Evolutionary conservation across 2,329 filamentous ascomycete species (phyloP), one percentile per base, ranked within the genome.

Genomic region (Fusarium caatingaense): DNA sequence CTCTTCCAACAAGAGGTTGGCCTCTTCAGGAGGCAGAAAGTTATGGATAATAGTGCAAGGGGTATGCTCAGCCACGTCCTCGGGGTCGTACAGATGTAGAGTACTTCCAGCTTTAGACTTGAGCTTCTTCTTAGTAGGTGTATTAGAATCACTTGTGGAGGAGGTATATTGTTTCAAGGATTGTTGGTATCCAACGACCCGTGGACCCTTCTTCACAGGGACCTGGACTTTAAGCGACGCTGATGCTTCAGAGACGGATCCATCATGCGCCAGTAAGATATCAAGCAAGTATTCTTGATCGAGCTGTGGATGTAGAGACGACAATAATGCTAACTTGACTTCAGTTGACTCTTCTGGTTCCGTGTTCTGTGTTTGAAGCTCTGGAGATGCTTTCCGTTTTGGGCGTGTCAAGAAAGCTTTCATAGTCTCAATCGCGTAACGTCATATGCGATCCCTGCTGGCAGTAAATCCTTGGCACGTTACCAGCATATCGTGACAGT

Each of bases 21-120:
- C 95, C 62, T 92, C 85, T 3, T 90, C 83, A 0, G 84, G 30
- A 0, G 93, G 89, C 1, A 99, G 84, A 73, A 98, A 98, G 75
- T 97, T 96, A 80, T 97, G 94, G 58, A 98, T 89, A 70, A 98
- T 92, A 13, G 93, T 94, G 80, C 94, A 98, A 2, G 96, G 94
- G 0, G 95, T 97, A 76, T 97, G 88, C 25, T 88, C 85, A 50
- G 93, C 91, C 47, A 98, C 88, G 73, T 97, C 94, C 41, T 89
- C 84, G 0, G 94, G 92, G 44, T 92, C 89, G 79, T 92, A 98
- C 0, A 98, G 84, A 76, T 95, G 92, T 4, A 98, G 80, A 0
- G 95, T 98, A 72, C 89, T 88, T 15, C 94, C 95, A 76, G 91
- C 97, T 74, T 88, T 91, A 1, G 92, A 90, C 64, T 92, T 80